Conservation (phyloP, 176 grass and related monocot species). For the Carex scoparia region DNA sequence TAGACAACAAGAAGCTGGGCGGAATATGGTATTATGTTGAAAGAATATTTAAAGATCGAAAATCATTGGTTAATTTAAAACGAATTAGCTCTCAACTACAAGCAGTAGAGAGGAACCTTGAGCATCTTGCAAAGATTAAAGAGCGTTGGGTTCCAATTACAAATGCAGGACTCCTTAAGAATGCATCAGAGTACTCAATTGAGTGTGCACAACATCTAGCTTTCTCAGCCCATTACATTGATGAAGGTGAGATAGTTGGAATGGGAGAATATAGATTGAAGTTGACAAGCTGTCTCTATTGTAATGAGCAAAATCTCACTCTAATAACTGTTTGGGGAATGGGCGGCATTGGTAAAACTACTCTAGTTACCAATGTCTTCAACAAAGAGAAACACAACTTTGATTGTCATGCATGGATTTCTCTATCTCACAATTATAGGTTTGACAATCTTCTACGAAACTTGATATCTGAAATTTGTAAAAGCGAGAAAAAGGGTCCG, state of each 20-base stretch:
- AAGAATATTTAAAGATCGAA: constrained; percentile 10
- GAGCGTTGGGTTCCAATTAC: neutral
- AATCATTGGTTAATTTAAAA: constrained; percentile 12
- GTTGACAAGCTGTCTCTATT: constrained; percentile 12
- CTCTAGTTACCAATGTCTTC: constrained; percentile 39
- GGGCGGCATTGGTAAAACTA: constrained; percentile 53
- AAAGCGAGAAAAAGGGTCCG: neutral
- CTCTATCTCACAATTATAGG: constrained; percentile 17
- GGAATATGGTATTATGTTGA: neutral
- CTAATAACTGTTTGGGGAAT: constrained; percentile 40
- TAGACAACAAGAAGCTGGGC: neutral
- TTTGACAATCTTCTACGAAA: constrained; percentile 5
- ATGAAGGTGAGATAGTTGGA: constrained; percentile 39
- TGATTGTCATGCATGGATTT: constrained; percentile 17
- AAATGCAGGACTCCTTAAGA: neutral
- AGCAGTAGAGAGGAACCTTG: neutral
- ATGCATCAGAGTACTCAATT: neutral
- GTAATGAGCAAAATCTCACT: neutral
- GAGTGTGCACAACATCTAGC: neutral
- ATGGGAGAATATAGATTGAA: neutral
- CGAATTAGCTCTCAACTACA: constrained; percentile 19
- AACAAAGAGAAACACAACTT: constrained; percentile 20
- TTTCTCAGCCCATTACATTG: constrained; percentile 12
- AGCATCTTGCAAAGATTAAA: neutral
- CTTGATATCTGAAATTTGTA: constrained; percentile 17